A percentile compares a stretch with the other conserved stretches of the same genome.
Evolutionary conservation across 2,329 filamentous ascomycete species (phyloP).

Genomic region (Trichocomaceae sp.): DNA sequence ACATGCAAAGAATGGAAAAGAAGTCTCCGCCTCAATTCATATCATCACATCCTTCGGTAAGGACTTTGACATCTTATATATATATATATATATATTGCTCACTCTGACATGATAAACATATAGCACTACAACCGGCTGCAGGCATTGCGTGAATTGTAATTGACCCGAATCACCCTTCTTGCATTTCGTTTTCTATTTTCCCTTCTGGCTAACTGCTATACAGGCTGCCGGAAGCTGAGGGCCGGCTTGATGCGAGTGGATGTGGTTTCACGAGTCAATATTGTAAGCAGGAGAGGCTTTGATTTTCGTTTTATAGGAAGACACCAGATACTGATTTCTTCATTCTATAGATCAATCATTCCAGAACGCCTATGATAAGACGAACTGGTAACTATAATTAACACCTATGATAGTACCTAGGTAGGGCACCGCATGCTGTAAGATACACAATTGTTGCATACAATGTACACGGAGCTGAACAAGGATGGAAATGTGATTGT

Average conservation of each 20-base stretch:
- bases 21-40: conserved; percentile 49
- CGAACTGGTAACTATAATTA: neutral
- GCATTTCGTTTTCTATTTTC: neutral
- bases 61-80: conserved; percentile 14
- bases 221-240: conserved; percentile 38
- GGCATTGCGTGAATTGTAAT: conserved; percentile 48
- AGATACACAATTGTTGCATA: too few species aligned
- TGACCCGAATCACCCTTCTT: neutral
- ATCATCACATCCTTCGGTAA: conserved; percentile 53
- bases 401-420: neutral
- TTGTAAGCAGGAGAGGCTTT: conserved; percentile 19
- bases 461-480: too few species aligned
- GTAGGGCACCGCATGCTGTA: too few species aligned
- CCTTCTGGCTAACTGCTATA: neutral
- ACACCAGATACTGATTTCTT: neutral
- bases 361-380: neutral
- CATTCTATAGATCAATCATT: neutral
- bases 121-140: conserved; percentile 49
- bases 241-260: conserved; percentile 33
- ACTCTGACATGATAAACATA: conserved; percentile 11
- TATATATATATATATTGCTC: too few species aligned
- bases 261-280: conserved; percentile 26
- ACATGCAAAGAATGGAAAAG: conserved; percentile 46
- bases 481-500: neutral
- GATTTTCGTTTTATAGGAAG: neutral